A percentile compares a stretch with the other conserved stretches of the same genome.
Evolutionary conservation across 306 rosid genomes (phyloP).

Genomic region (Trifolium subterraneum): DNA sequence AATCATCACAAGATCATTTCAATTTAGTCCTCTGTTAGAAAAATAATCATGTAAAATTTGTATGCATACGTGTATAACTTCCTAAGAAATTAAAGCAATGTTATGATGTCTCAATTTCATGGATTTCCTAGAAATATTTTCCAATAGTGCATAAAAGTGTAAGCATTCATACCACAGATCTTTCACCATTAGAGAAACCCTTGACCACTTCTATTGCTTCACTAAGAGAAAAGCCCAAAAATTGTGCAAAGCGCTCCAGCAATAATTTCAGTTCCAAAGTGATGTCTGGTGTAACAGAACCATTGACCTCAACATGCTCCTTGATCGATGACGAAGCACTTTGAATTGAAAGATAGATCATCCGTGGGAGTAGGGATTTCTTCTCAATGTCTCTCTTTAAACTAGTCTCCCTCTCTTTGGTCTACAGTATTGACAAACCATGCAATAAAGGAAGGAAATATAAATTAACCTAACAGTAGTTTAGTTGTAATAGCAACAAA

Average conservation of each 20-base stretch:
- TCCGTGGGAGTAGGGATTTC: conserved; percentile 91
- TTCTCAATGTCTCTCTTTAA: conserved; percentile 72
- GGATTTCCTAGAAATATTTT: conserved; percentile 5
- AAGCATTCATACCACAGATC: conserved; percentile 66
- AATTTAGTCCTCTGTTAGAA: conserved; percentile 15
- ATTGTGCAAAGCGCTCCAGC: conserved; percentile 78
- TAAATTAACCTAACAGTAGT: not conserved
- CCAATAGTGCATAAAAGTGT: conserved; percentile 27
- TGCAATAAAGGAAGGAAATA: conserved; percentile 17
- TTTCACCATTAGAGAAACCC: conserved; percentile 56
- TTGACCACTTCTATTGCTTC: conserved; percentile 70
- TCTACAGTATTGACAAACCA: conserved; percentile 58
- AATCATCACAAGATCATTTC: conserved; percentile 9
- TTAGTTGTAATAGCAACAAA: conserved; percentile 27
- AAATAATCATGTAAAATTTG: not conserved
- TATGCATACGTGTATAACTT: conserved; percentile 6
- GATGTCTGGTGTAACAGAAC: conserved; percentile 58
- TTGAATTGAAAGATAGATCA: conserved; percentile 85
- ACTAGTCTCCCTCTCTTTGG: conserved; percentile 63
- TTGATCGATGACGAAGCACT: conserved; percentile 72
- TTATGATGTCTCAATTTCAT: conserved; percentile 2
- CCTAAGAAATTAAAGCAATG: not conserved
- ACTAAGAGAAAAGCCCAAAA: conserved; percentile 67
- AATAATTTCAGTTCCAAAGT: conserved; percentile 72
- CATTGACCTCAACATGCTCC: conserved; percentile 74